Evolutionary conservation across 495 filamentous ascomycete genomes (phyloP).

Genomic region (Hyaloscypha variabilis): DNA sequence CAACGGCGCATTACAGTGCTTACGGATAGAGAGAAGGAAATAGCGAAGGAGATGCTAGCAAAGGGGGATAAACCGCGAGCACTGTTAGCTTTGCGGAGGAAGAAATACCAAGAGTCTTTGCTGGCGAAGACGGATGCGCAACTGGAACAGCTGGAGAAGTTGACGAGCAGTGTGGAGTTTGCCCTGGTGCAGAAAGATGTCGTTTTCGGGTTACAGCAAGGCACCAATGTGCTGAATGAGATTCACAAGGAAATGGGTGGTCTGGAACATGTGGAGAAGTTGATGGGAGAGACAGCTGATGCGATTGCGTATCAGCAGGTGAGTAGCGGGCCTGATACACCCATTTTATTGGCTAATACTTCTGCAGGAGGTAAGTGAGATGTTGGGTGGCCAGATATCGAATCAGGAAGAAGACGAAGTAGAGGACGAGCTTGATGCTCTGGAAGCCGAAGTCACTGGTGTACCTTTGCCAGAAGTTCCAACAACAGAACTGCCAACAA

Average conservation of each 20-base stretch:
- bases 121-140: slow-evolving; percentile 89
- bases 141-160: slow-evolving; percentile 82
- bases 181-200: slow-evolving; percentile 95
- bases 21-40: slow-evolving; percentile 78
- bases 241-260: slow-evolving; percentile 97
- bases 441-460: slow-evolving; percentile 68
- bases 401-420: slow-evolving; percentile 97
- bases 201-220: slow-evolving; percentile 88
- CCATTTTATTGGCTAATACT: neutral
- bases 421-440: slow-evolving; percentile 85
- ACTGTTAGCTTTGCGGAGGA: slow-evolving; percentile 85
- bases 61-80: slow-evolving; percentile 77
- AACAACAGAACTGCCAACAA: slow-evolving; percentile 36
- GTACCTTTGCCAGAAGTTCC: slow-evolving; percentile 50
- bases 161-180: slow-evolving; percentile 87
- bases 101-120: slow-evolving; percentile 95
- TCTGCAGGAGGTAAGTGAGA: slow-evolving; percentile 80
- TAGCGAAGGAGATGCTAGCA: slow-evolving; percentile 78
- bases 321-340: slow-evolving; percentile 29
- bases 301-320: slow-evolving; percentile 87
- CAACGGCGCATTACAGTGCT: slow-evolving; percentile 84
- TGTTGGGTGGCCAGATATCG: slow-evolving; percentile 82
- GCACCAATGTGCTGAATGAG: slow-evolving; percentile 83
- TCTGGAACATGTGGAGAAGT: slow-evolving; percentile 85
- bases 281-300: slow-evolving; percentile 90